Percentiles rank a stretch among this genome's conserved stretches.
These are phyloP conservation scores for Gaeumannomyces sp. DNA, from an alignment of 2,329 filamentous ascomycete species.

Conservation along the genomic window DNA sequence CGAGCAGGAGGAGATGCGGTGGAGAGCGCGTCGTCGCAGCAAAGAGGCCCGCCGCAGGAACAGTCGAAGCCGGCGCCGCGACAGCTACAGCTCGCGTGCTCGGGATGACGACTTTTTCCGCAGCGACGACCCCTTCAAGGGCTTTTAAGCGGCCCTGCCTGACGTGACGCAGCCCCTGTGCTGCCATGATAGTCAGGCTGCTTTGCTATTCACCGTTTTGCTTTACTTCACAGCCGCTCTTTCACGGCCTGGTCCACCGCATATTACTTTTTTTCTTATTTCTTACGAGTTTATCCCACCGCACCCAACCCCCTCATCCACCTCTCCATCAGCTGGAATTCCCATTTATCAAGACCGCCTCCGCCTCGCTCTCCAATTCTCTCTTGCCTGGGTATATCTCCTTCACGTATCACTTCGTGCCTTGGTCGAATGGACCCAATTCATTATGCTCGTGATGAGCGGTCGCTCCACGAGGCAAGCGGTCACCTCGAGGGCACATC, in stretches of 20 bases:
- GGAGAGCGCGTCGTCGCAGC: conserved; percentile 43
- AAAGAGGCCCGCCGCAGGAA: conserved; percentile 47
- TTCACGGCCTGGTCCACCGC: too few relatives aligned
- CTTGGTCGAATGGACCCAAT: not conserved
- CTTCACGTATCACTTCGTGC: not conserved
- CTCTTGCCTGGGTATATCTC: not conserved
- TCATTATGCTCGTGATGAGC: not conserved
- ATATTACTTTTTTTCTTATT: too few relatives aligned
- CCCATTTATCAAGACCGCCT: too few relatives aligned
- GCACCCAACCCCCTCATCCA: too few relatives aligned
- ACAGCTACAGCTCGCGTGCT: conserved; percentile 38
- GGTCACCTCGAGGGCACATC: not conserved
- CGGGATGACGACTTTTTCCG: conserved; percentile 50
- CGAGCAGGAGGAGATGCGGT: conserved; percentile 44
- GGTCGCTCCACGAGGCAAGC: too few relatives aligned
- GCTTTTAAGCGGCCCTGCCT: conserved; percentile 38
- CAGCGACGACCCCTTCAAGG: conserved; percentile 55
- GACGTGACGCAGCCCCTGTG: conserved; percentile 2
- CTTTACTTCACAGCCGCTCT: not conserved
- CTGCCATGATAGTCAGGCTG: not conserved
- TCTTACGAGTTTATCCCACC: too few relatives aligned
- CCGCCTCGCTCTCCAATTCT: too few relatives aligned
- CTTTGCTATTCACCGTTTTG: not conserved
- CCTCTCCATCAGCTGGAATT: too few relatives aligned
- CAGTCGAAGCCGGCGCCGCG: conserved; percentile 49